Evolutionary conservation across 805 yeast genomes (phyloP).

Genomic region (Wickerhamiella azymoides): DNA sequence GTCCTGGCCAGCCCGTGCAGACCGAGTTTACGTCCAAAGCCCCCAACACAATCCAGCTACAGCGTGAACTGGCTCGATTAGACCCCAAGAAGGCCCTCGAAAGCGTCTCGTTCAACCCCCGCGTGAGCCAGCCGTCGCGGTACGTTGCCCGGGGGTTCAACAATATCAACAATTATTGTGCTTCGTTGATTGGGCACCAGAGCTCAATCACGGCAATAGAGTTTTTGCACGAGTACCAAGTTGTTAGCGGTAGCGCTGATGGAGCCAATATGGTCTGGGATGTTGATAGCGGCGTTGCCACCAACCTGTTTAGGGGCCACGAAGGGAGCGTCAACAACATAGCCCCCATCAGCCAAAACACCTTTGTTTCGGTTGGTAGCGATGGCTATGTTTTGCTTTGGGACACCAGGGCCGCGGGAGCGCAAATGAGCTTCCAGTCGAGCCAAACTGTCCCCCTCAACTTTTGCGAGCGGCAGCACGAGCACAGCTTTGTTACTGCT

Average conservation of each 20-base stretch:
- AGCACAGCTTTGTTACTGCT: conserved; percentile 9
- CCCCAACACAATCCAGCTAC: conserved; percentile 1
- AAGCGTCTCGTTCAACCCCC: not conserved
- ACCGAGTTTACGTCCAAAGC: not conserved
- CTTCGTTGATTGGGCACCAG: conserved; percentile 11
- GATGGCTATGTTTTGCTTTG: conserved; percentile 13
- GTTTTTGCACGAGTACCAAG: conserved; percentile 9
- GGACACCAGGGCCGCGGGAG: conserved; percentile 10
- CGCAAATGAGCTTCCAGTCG: conserved; percentile 1
- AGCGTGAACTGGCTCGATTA: not conserved
- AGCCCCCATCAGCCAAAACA: conserved; percentile 43
- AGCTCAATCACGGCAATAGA: conserved; percentile 11
- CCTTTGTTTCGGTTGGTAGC: conserved; percentile 10
- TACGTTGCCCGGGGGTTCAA: not conserved
- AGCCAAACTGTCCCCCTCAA: not conserved
- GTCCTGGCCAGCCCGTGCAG: not conserved
- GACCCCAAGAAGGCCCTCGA: conserved; percentile 1
- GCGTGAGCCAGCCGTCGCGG: not conserved
- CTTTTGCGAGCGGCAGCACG: conserved; percentile 9
- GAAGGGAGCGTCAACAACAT: conserved; percentile 88
- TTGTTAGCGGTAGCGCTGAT: conserved; percentile 12
- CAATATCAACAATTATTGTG: conserved; percentile 6
- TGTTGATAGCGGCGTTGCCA: conserved; percentile 74
- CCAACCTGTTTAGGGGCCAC: conserved; percentile 85
- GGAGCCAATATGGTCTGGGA: conserved; percentile 56